Evolutionary conservation across 441 rosid species (phyloP), one percentile per base, ranked within the genome.

Genomic region (Daphne laureola): DNA sequence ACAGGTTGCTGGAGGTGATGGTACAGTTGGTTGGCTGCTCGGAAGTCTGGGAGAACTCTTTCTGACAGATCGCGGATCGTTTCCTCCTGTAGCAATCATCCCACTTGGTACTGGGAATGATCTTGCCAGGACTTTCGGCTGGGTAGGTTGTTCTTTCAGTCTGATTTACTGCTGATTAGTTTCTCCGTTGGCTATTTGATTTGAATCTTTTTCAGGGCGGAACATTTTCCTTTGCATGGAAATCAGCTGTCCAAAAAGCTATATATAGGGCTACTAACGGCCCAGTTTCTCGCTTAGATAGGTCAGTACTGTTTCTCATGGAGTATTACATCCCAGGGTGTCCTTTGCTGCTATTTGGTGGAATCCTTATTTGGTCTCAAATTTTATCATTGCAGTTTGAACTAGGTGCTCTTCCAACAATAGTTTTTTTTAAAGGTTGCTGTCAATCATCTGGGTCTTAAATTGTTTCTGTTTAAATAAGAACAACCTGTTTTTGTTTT

Each of bases 1-100:
- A 72, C 73, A 93, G 96, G 98, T 92, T 72, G 95, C 96, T 16
- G 96, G 98, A 75, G 98, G 96, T 67, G 98, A 91, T 80, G 98
- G 98, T 67, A 89, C 97, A 1, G 93, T 93, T 56, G 97, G 98
- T 67, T 93, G 97, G 98, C 87, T 93, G 16, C 74, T 93, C 38
- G 96, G 96, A 64, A 68, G 87, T 83, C 83, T 89, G 14, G 74
- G 88, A 61, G 84, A 70, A 43, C 95, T 93, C 51, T 47, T 78
- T 71, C 44, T 48, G 51, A 77, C 68, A 58, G 73, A 67, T 42
- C 63, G 86, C 47, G 68, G 52, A 55, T 93, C 96, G 18, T 81
- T 85, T 72, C 98, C 96, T 74, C 96, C 96, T 1, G 83, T 90
- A 40, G 78, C 89, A 31, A 70, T 93, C 57, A 79, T 93, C 72